Base-by-base conservation (phyloP, 176 grass and related monocot genomes). In the Triticum urartu region DNA sequence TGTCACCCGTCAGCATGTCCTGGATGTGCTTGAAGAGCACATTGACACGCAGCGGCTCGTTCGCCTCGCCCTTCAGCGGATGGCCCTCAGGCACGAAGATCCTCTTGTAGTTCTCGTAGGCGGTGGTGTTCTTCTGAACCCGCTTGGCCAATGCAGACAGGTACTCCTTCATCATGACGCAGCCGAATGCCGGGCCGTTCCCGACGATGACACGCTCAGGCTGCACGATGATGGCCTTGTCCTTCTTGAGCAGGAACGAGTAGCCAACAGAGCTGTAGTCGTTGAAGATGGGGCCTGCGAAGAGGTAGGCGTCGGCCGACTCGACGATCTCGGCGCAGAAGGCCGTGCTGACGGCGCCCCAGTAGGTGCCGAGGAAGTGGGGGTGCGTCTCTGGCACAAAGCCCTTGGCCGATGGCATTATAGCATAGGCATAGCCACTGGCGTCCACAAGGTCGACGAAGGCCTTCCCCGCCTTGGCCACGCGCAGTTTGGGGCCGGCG, bases 241-340 rank as follows among this genome's bases (percentile, higher is more conserved):
- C 94, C 89, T 94, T 97, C 88, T 97, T 97, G 77, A 97, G 90
- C 34, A 97, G 90, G 64, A 97, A 89, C 9, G 94, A 97, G 66
- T 97, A 97, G 1, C 94, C 94, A 11, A 97, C 94, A 58, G 94
- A 97, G 83, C 92, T 97, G 88, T 97, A 97, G 88, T 97, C 94
- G 13, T 97, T 97, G 71, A 97, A 97, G 79, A 97, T 90, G 36
- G 94, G 94, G 34, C 94, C 94, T 24, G 86, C 92, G 36, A 97
- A 97, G 77, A 97, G 66, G 81, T 97, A 97, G 30, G 94, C 92
- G 40, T 97, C 92, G 10, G 94, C 92, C 0, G 94, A 97, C 73
- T 97, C 94, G 0, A 97, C 86, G 1, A 97, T 97, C 85, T 97
- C 94, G 1, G 92, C 90, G 58, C 94, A 97, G 81, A 97, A 97